A percentile compares a stretch with the other conserved stretches of the same genome.
These are phyloP conservation scores for Silene latifolia DNA, from an alignment of 148 eudicot genomes.

Conservation along the genomic window DNA sequence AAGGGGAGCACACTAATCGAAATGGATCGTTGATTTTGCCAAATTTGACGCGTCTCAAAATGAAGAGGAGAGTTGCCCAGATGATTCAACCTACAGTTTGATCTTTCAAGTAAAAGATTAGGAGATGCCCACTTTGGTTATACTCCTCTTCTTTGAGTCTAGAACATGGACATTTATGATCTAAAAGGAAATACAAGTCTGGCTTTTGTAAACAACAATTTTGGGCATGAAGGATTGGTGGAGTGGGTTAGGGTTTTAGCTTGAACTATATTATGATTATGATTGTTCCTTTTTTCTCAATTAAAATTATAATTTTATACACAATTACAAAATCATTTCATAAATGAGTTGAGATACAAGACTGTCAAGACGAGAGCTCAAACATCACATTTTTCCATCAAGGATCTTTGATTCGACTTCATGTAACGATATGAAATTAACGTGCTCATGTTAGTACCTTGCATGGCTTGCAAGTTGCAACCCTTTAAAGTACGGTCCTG, in stretches of 20 bases:
- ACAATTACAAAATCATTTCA: not conserved
- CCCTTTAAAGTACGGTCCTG: too few species aligned
- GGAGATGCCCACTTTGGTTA: conserved; percentile 7
- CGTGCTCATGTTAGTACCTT: too few species aligned
- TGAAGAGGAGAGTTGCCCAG: conserved; percentile 1
- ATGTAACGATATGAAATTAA: too few species aligned
- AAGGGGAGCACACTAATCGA: conserved; percentile 31
- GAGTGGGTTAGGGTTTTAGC: conserved; percentile 1
- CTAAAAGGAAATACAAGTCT: conserved; percentile 13
- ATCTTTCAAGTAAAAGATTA: conserved; percentile 3
- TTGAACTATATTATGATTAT: not conserved
- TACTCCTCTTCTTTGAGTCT: conserved; percentile 12
- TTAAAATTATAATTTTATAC: not conserved
- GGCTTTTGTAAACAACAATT: conserved; percentile 16
- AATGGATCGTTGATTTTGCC: not conserved
- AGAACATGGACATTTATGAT: conserved; percentile 14
- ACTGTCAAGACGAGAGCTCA: too few species aligned
- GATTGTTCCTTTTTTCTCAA: not conserved
- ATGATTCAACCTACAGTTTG: not conserved
- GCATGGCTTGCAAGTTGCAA: too few species aligned
- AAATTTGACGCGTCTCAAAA: not conserved
- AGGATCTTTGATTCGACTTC: too few species aligned
- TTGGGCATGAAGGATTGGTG: not conserved
- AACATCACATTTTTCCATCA: too few species aligned
- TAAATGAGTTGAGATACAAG: too few species aligned